phyloP scores from a whole-genome alignment of 805 yeast species.

The Saccharomycopsis sp. region DNA sequence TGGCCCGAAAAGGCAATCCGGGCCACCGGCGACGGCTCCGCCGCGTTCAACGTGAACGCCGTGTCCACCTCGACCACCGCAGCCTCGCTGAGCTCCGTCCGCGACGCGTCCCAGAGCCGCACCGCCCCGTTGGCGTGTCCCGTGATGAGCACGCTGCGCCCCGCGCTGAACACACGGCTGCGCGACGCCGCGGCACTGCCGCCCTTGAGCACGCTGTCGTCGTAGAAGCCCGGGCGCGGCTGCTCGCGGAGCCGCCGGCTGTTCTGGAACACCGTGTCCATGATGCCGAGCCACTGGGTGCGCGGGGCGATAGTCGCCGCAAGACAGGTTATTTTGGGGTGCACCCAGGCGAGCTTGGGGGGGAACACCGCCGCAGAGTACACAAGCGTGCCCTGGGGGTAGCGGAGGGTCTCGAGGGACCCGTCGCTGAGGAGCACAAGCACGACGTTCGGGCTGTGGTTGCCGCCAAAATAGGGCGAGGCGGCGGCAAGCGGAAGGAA shows the following conservation, averaged over 20 bases:
- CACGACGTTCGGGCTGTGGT: constrained; percentile 66
- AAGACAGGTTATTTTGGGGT: constrained; percentile 60
- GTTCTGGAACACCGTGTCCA: constrained; percentile 38
- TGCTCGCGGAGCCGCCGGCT: no score
- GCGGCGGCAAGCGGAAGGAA: constrained; percentile 49
- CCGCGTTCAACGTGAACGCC: constrained; percentile 39
- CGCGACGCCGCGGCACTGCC: constrained; percentile 62
- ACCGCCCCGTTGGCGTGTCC: constrained; percentile 86
- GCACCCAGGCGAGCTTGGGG: constrained; percentile 69
- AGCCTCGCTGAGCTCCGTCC: constrained; percentile 58
- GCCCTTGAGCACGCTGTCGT: constrained; percentile 56
- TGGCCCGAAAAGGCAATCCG: constrained; percentile 71
- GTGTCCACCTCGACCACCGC: constrained; percentile 55
- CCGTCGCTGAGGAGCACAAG: constrained; percentile 57
- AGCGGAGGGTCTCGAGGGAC: constrained; percentile 53
- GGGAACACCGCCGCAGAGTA: constrained; percentile 63
- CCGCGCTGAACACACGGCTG: constrained; percentile 39
- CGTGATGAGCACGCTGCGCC: constrained; percentile 59
- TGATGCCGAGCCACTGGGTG: constrained; percentile 74
- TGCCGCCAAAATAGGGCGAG: constrained; percentile 75
- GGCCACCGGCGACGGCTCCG: constrained; percentile 39
- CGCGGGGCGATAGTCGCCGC: constrained; percentile 51
- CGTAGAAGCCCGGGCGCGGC: constrained; percentile 19
- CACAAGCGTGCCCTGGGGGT: constrained; percentile 47
- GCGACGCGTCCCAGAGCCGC: constrained; percentile 77